Evolutionary conservation across 2,329 filamentous ascomycete genomes (phyloP), one percentile per base, ranked within the genome.

Genomic region (Calonectria hawksworthii): DNA sequence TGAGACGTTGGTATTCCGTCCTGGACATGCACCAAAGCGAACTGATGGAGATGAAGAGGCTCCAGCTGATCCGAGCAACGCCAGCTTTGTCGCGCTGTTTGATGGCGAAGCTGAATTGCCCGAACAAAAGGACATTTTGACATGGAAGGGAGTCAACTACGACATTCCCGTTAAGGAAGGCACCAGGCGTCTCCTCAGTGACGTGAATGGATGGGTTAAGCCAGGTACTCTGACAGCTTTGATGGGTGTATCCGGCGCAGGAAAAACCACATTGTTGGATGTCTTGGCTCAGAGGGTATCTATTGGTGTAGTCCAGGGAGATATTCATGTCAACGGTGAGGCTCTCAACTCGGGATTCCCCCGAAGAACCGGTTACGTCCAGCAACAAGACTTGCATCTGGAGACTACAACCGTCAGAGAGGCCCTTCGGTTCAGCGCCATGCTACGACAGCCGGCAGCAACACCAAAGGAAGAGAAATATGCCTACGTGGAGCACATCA

Each of bases 201-300:
- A 95, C 71, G 93, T 96, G 2, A 91, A 94, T 79, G 95, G 95
- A 6, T 96, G 94, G 93, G 94, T 97, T 74, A 95, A 95, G 83
- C 95, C 95, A 1, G 95, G 95, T 52, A 96, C 94, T 14, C 86
- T 96, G 54, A 96, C 94, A 11, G 94, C 94, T 8, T 87, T 96
- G 23, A 91, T 91, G 89, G 90, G 92, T 63, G 89, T 91, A 2
- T 90, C 75, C 14, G 82, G 82, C 36, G 82, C 82, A 13, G 82
- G 82, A 4, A 84, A 84, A 73, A 84, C 82, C 18, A 84, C 82
- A 2, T 81, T 84, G 13, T 74, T 84, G 14, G 80, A 84, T 70
- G 81, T 80, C 1, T 73, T 84, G n/a, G 82, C 82, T 23, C 80
- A 84, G 51, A 86, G 92, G 14, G 89, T 87, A 0, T 88, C 86